These are phyloP conservation scores for Crithidia bombi DNA, from an alignment of 208 protist genomes.

Conservation along the genomic window DNA sequence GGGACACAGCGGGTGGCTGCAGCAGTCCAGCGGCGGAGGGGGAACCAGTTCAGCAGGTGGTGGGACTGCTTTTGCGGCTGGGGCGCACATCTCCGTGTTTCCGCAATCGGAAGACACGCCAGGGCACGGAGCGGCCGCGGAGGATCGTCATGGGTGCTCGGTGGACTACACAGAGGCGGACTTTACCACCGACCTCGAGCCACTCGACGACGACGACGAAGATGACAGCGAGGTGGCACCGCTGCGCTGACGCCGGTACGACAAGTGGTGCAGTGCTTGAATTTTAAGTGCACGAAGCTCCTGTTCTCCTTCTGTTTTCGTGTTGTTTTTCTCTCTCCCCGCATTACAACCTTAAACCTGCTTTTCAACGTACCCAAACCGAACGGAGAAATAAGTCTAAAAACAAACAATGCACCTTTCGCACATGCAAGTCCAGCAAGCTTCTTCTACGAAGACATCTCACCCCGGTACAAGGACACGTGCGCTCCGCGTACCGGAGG, in stretches of 20 bases:
- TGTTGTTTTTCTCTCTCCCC: neutral
- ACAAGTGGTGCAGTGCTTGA: neutral
- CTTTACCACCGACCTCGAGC: slow-evolving; percentile 37
- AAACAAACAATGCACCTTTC: too few relatives aligned
- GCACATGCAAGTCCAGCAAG: too few relatives aligned
- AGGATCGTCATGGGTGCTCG: neutral
- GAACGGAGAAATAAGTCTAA: too few relatives aligned
- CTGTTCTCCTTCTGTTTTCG: neutral
- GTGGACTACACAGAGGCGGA: slow-evolving; percentile 5
- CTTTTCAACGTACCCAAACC: too few relatives aligned
- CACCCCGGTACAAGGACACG: too few relatives aligned
- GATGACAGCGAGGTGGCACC: slow-evolving; percentile 8
- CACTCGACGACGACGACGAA: slow-evolving; percentile 23
- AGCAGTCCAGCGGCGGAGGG: neutral
- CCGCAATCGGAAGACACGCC: neutral
- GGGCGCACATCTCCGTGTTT: slow-evolving; percentile 1
- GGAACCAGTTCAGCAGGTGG: neutral
- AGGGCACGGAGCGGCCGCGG: neutral
- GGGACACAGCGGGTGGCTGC: neutral
- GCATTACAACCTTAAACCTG: too few relatives aligned
- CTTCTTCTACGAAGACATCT: too few relatives aligned
- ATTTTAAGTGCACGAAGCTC: neutral
- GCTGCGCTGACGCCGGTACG: neutral
- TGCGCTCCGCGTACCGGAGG: too few relatives aligned
- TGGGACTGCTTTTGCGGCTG: neutral